Conservation (phyloP, 257 asterid species). For the Ilex asprella region DNA sequence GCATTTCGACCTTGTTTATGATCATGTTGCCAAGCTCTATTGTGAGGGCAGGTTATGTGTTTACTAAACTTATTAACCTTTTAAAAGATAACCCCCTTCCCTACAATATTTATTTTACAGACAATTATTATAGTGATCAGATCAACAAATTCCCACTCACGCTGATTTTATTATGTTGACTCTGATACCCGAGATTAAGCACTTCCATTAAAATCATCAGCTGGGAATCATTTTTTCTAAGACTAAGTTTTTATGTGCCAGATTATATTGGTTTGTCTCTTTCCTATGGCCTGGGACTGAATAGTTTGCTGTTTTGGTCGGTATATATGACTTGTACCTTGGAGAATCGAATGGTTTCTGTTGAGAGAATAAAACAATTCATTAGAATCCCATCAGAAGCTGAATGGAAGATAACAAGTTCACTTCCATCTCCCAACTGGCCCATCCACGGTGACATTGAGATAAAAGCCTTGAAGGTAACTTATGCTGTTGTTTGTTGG, state of each 20-base stretch:
- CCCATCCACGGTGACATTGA: conserved; percentile 51
- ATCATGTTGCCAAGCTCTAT: conserved; percentile 47
- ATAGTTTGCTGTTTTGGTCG: conserved; percentile 32
- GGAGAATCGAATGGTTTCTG: conserved; percentile 75
- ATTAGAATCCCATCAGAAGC: conserved; percentile 62
- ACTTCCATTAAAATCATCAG: background rate
- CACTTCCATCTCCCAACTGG: conserved; percentile 46
- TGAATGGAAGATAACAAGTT: conserved; percentile 33
- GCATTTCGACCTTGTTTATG: conserved; percentile 42
- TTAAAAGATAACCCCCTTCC: no score
- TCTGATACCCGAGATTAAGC: background rate
- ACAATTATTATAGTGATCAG: no score
- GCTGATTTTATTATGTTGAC: no score
- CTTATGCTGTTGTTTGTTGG: background rate
- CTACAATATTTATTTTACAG: no score
- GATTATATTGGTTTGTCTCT: conserved; percentile 63
- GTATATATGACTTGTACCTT: conserved; percentile 36
- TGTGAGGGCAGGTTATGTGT: conserved; percentile 47
- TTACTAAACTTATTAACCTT: background rate
- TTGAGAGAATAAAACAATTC: conserved; percentile 72
- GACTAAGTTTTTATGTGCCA: background rate
- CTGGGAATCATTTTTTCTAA: background rate
- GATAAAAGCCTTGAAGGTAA: conserved; percentile 54
- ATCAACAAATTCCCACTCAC: no score
- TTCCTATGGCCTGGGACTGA: conserved; percentile 59